Base-by-base conservation (phyloP, 164 flowering plant species). In the Chimonanthus praecox region DNA sequence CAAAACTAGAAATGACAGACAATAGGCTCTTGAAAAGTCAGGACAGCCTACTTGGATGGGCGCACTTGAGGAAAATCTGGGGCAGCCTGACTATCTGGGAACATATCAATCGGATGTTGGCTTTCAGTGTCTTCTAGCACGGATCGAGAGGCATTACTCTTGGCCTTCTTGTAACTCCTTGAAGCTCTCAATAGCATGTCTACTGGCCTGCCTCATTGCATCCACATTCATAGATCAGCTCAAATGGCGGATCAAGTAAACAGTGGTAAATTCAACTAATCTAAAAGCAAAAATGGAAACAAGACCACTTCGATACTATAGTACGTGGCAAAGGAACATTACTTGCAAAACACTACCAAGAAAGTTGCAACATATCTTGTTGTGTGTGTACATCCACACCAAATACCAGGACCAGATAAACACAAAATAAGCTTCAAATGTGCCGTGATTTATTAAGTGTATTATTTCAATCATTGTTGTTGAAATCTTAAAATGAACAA, bases 81-180 rank as follows among this genome's bases (percentile, higher is more conserved):
- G 60, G 60, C 68, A 11, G n/a, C 75, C 76, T 75, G 88, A 75
- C 89, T 86, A 67, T 89, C 92, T 3, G 83, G 88, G 68, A 88
- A 88, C 72, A 80, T 58, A 47, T 88, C 92, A 51, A 76, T 74
- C 47, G 84, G 86, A 72, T 33, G 33, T 33, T 80, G 81, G 75
- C 85, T 79, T 47, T 85, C 87, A 0, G 74, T 21, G 60, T 85
- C 94, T 50, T 84, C 84, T 3, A 51, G 73, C 68, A 84, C 85
- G 47, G 81, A 83, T 66, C 85, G 88, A 58, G 90, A 79, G 33
- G 89, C 92, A 62, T 75, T 76, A 47, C 83, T 70, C 81, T 80
- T 89, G 4, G 95, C 94, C 80, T 85, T 85, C 83, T 84, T 92
- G 81, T 69, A 90, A 64, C 88, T 82, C 58, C 81, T 84, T 20